These are phyloP conservation scores for Heliamphora exappendiculata DNA, from an alignment of 148 eudicot species.

Conservation along the genomic window DNA sequence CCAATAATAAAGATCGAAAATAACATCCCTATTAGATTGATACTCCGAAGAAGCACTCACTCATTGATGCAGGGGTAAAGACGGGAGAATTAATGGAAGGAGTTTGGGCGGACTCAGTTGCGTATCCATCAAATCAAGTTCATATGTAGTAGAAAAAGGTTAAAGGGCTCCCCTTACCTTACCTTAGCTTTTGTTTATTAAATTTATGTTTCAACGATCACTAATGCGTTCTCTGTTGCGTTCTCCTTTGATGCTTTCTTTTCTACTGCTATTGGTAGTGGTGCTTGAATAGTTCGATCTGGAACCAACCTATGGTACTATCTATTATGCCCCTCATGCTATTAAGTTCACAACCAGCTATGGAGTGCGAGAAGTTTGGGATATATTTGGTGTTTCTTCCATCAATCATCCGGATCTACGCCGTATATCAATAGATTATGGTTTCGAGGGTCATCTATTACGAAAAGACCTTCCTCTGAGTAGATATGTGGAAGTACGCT, in stretches of 20 bases:
- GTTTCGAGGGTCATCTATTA: neutral
- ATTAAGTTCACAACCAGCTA: no score
- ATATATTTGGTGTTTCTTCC: neutral
- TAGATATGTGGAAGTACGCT: no score
- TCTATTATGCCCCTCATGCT: no score
- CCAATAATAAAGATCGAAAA: no score
- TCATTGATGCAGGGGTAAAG: neutral
- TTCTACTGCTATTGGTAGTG: no score
- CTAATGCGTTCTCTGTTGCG: neutral
- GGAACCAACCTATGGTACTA: no score
- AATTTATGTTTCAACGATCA: neutral
- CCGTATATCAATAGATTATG: neutral
- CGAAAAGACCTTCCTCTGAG: neutral
- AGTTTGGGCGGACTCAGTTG: neutral
- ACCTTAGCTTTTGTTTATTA: neutral
- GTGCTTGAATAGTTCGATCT: neutral
- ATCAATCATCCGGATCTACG: neutral
- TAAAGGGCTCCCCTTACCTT: neutral
- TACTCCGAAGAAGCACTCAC: neutral
- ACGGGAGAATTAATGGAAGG: neutral
- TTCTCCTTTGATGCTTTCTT: neutral
- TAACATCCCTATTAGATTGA: neutral
- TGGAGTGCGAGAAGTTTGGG: neutral
- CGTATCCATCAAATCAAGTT: neutral
- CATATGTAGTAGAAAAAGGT: no score